A percentile compares a stretch with the other conserved stretches of the same genome.
Evolutionary conservation across 495 filamentous ascomycete species (phyloP).

Genomic region (Choiromyces venosus): DNA sequence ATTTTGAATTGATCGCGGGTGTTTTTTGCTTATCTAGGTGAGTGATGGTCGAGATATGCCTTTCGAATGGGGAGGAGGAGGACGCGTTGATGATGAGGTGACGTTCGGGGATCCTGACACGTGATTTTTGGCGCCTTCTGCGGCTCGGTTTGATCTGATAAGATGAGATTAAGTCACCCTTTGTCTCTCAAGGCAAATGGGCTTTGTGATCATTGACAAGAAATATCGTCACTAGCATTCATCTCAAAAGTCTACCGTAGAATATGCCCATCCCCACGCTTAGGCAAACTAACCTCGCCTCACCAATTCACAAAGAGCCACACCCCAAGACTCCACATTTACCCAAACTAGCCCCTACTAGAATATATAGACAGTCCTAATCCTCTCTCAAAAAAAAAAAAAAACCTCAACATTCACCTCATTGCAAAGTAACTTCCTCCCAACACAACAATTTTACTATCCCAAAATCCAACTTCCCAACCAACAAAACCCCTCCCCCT

Average conservation of each 20-base stretch:
- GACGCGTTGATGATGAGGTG: conserved; percentile 1
- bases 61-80: background rate
- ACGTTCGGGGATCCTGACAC: background rate
- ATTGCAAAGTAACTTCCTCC: background rate
- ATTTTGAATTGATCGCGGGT: background rate
- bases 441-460: background rate
- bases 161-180: background rate
- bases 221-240: too few species aligned
- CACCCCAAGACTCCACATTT: background rate
- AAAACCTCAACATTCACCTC: background rate
- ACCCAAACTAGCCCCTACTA: background rate
- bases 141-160: background rate
- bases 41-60: background rate
- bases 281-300: background rate
- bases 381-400: too few species aligned
- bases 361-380: background rate
- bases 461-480: too few species aligned
- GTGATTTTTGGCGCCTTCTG: background rate
- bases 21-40: background rate
- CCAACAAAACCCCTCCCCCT: background rate
- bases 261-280: too few species aligned
- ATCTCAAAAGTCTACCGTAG: too few species aligned
- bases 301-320: background rate
- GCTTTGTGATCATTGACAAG: background rate
- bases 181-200: background rate